A percentile compares a stretch with the other conserved stretches of the same genome.
Conservation (phyloP, 2,329 filamentous ascomycete genomes). For the Colletotrichum lentis region DNA sequence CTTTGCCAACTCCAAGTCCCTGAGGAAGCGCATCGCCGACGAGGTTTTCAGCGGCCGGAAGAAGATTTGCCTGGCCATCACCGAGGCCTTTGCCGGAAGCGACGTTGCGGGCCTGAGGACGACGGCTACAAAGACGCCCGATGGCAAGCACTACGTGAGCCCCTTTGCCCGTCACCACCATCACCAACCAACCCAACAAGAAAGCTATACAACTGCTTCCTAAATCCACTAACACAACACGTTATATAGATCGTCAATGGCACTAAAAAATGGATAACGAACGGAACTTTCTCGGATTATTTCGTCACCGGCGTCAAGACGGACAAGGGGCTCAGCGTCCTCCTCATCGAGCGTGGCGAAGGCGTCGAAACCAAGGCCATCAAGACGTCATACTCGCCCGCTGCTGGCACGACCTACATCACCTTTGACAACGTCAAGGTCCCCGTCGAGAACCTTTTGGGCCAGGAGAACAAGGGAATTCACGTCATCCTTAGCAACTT, state of each 20-base stretch:
- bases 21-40: constrained; percentile 72
- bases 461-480: constrained; percentile 86
- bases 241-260: constrained; percentile 65
- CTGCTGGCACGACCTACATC: constrained; percentile 80
- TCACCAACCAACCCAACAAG: not conserved
- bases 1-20: constrained; percentile 73
- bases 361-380: constrained; percentile 79
- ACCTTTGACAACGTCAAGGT: constrained; percentile 90
- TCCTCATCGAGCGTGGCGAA: constrained; percentile 77
- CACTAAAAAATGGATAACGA: constrained; percentile 87
- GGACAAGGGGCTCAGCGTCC: constrained; percentile 78
- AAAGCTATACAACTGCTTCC: not conserved
- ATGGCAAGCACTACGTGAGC: constrained; percentile 76
- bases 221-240: constrained; percentile 11
- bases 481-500: constrained; percentile 86
- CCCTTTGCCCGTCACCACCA: constrained; percentile 40
- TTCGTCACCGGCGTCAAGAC: constrained; percentile 84
- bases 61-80: constrained; percentile 88
- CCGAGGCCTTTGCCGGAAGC: constrained; percentile 85
- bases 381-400: constrained; percentile 82
- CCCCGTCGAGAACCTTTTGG: constrained; percentile 78
- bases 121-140: constrained; percentile 77
- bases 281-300: constrained; percentile 82
- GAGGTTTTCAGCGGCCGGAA: constrained; percentile 83
- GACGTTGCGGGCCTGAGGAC: constrained; percentile 84